Conservation (phyloP, 2,329 filamentous ascomycete species). For the Pseudocercospora crystallina region DNA sequence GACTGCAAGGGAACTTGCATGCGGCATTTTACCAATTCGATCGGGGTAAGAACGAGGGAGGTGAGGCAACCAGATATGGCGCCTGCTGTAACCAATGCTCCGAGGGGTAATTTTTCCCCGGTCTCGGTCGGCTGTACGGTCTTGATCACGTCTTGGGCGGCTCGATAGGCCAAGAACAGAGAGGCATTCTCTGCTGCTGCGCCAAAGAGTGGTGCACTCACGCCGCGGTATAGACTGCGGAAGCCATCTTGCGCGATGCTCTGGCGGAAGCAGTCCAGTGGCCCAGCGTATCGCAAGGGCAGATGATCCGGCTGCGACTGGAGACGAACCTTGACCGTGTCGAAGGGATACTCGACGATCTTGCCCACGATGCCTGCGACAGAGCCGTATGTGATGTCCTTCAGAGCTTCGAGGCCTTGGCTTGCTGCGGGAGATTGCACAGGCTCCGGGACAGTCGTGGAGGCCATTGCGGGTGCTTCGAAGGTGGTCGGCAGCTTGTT, state of each 20-base stretch:
- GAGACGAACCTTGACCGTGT: constrained; percentile 95
- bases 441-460: neutral
- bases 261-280: constrained; percentile 90
- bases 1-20: constrained; percentile 72
- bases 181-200: constrained; percentile 90
- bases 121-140: constrained; percentile 46
- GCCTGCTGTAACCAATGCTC: constrained; percentile 74
- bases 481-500: constrained; percentile 18
- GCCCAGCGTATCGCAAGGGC: constrained; percentile 78
- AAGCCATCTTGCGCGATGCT: constrained; percentile 78
- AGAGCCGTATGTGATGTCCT: constrained; percentile 87
- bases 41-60: constrained; percentile 85
- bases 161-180: constrained; percentile 85
- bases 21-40: constrained; percentile 97
- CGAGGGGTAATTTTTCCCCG: constrained; percentile 65
- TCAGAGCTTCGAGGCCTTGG: constrained; percentile 67
- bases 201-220: constrained; percentile 85
- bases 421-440: constrained; percentile 9
- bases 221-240: constrained; percentile 81
- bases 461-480: constrained; percentile 1
- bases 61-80: constrained; percentile 86
- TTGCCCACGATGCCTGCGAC: constrained; percentile 89
- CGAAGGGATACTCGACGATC: constrained; percentile 97
- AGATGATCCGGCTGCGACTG: constrained; percentile 90
- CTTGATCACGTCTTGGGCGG: constrained; percentile 60